Evolutionary conservation across 371 early-diverging fungal genomes (phyloP).

Genomic region (Nematocida ausubeli): DNA sequence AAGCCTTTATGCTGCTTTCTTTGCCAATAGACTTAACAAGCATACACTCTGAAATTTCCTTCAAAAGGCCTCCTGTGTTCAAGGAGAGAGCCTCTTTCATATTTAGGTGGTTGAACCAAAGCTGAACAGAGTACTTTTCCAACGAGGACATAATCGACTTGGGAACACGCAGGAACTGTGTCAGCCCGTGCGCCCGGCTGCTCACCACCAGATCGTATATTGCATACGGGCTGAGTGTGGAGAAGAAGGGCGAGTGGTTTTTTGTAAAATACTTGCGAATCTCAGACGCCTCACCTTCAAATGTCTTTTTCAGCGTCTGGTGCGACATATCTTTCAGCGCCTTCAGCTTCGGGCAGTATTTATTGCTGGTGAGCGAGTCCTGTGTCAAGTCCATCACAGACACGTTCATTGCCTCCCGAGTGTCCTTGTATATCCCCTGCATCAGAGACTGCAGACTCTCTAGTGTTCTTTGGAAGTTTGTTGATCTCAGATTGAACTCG

Average conservation of each 20-base stretch:
- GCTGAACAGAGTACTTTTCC: constrained; percentile 45
- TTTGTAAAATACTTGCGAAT: constrained; percentile 45
- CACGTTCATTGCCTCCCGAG: constrained; percentile 11
- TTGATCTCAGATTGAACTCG: constrained; percentile 42
- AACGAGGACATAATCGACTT: constrained; percentile 16
- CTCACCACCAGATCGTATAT: constrained; percentile 50
- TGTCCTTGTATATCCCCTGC: constrained; percentile 39
- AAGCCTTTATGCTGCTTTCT: not conserved
- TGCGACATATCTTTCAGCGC: constrained; percentile 25
- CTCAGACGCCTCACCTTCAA: constrained; percentile 8
- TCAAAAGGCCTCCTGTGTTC: constrained; percentile 41
- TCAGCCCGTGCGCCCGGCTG: constrained; percentile 41
- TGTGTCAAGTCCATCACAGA: constrained; percentile 39
- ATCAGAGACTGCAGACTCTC: constrained; percentile 55
- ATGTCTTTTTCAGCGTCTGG: constrained; percentile 10
- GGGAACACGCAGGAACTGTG: constrained; percentile 18
- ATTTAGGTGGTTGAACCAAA: constrained; percentile 56
- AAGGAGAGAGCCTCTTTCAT: constrained; percentile 22
- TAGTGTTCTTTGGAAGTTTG: constrained; percentile 54
- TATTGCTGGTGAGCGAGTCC: constrained; percentile 34
- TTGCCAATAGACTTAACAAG: constrained; percentile 9
- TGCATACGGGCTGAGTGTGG: constrained; percentile 46
- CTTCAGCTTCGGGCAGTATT: constrained; percentile 48
- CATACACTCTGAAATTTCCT: constrained; percentile 42
- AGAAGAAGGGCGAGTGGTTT: not conserved